phyloP scores from a whole-genome alignment of 164 flowering plant genomes.

The Nymphaea colorata region DNA sequence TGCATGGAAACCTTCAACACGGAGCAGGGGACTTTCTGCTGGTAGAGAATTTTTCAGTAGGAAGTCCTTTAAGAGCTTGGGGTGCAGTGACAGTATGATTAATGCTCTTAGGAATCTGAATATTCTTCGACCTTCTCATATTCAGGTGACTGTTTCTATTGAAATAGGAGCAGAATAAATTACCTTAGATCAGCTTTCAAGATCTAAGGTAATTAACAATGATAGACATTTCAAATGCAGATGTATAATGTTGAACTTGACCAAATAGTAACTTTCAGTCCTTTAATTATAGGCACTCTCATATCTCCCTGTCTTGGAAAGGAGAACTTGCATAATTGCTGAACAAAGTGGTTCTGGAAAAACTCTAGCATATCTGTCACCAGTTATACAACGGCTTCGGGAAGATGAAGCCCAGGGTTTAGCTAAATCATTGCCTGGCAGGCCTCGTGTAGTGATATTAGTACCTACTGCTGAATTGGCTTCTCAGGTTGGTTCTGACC shows the following conservation, averaged over 20 bases:
- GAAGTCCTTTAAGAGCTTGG: conserved; percentile 56
- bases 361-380: conserved; percentile 85
- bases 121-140: conserved; percentile 66
- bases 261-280: too few relatives aligned
- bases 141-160: conserved; percentile 49
- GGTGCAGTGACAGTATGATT: conserved; percentile 58
- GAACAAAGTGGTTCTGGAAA: conserved; percentile 99
- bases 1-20: conserved; percentile 9
- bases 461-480: conserved; percentile 98
- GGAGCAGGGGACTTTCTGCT: conserved; percentile 13
- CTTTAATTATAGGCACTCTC: conserved; percentile 60
- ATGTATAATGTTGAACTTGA: too few relatives aligned
- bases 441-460: conserved; percentile 66
- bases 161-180: background rate
- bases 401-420: conserved; percentile 83
- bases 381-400: conserved; percentile 71
- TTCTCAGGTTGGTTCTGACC: conserved; percentile 62
- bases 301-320: conserved; percentile 46
- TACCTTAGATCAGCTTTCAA: background rate
- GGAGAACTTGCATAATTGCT: conserved; percentile 79
- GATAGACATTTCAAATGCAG: too few relatives aligned
- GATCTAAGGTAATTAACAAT: conserved; percentile 4
- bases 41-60: conserved; percentile 53
- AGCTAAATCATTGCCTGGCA: conserved; percentile 43
- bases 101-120: conserved; percentile 39